phyloP scores from a whole-genome alignment of 345 rosid genomes.

The Citrus hindsii region DNA sequence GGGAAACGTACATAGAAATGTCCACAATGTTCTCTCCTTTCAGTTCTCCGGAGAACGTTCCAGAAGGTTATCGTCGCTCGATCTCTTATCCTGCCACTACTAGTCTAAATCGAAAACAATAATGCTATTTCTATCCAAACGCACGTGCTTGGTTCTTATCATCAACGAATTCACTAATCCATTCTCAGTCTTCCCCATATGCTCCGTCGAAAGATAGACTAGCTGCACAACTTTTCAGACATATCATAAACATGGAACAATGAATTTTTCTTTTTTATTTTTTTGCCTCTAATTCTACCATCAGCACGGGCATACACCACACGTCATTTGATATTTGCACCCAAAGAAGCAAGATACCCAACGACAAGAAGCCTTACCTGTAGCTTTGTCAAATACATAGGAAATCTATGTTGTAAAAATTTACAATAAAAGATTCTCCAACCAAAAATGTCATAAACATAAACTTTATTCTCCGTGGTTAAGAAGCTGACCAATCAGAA shows the following conservation, averaged over 20 bases:
- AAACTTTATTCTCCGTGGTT: background rate
- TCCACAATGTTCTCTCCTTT: no score
- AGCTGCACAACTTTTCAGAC: no score
- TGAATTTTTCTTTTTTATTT: no score
- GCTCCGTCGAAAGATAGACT: no score
- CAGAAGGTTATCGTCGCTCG: background rate
- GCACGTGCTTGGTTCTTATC: no score
- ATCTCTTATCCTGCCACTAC: background rate
- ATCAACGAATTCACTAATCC: background rate
- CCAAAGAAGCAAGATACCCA: background rate
- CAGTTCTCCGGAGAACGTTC: background rate
- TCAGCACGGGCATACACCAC: background rate
- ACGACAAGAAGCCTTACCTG: background rate
- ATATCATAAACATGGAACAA: no score
- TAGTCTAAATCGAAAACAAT: no score
- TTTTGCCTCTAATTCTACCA: background rate
- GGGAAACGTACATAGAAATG: no score
- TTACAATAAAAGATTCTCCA: no score
- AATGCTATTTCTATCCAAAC: no score
- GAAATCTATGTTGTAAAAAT: background rate
- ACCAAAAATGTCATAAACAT: background rate
- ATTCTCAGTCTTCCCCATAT: background rate
- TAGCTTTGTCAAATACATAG: background rate
- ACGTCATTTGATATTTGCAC: background rate
- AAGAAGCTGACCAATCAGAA: background rate